Base-by-base conservation (phyloP, 2,329 filamentous ascomycete genomes). In the Sordariomycetes sp. region DNA sequence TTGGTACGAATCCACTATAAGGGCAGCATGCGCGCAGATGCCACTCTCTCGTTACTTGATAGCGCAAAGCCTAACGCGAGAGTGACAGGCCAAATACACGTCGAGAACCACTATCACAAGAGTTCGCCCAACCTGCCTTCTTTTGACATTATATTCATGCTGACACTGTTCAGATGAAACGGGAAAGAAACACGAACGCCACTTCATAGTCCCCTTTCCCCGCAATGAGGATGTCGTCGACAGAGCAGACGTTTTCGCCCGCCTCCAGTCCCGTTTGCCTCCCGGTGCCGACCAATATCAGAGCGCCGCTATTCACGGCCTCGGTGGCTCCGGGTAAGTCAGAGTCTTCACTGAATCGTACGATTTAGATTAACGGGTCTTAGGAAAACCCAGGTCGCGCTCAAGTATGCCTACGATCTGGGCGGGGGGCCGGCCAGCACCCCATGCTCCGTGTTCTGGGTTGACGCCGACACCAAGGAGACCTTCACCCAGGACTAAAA, bases 331-430 rank as follows among this genome's bases (percentile, higher is more conserved):
- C 7, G 66, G 66, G 66, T 67, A 64, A 24, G 62, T 55, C 48
- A 43, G 55, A 10, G 40, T 34, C 43, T 48, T 18, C 50, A n/a
- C 37, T 11, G 16, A 14, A n/a, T n/a, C n/a, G n/a, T 28, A 48
- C 58, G 14, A 14, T 18, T 7, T n/a, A 5, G 53, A 16, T 61
- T 58, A 57, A 60, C 46, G 12, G n/a, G 37, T 1, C 14, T 16
- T n/a, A 72, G 71, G 1, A 74, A 74, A 65, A 72, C 71, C 0
- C 70, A 73, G 55, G 64, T 74, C 20, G 70, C 70, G 1, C 61
- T 72, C 3, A 65, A 71, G 14, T 73, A 68, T 58, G 69, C 69
- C 1, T 69, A 71, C 58, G 55, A 57, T 6, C 63, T 64, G 57
- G 59, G 60, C n/a, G n/a, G n/a, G n/a, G n/a, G n/a, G n/a, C n/a